phyloP scores from a whole-genome alignment of 1,284 basidiomycete genomes.

The Melampsora americana region DNA sequence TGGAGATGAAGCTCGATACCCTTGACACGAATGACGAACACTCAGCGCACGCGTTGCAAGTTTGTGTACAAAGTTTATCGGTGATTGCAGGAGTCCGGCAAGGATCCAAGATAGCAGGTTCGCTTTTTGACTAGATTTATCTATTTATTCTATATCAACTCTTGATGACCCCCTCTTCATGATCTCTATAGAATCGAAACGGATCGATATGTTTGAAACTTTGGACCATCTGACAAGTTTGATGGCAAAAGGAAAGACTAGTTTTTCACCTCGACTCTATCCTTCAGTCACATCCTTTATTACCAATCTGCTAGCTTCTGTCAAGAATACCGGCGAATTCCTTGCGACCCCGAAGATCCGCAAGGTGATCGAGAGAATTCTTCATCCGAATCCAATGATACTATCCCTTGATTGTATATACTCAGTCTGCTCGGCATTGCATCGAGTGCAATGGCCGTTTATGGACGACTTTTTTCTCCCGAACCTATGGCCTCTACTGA shows the following conservation, averaged over 20 bases:
- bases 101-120: constrained; percentile 36
- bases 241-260: not conserved
- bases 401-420: constrained; percentile 16
- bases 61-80: constrained; percentile 22
- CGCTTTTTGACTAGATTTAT: not conserved
- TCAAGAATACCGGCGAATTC: constrained; percentile 32
- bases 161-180: not conserved
- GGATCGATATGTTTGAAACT: constrained; percentile 12
- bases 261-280: not conserved
- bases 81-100: constrained; percentile 33
- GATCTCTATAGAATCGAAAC: not conserved
- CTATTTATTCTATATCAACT: too few species aligned
- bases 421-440: constrained; percentile 21
- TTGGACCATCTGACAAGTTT: constrained; percentile 7
- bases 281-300: constrained; percentile 11
- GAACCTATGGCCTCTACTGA: constrained; percentile 14
- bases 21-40: not conserved
- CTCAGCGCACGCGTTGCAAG: constrained; percentile 12
- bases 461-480: constrained; percentile 38
- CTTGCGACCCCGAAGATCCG: constrained; percentile 23
- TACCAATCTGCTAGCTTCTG: constrained; percentile 23
- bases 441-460: constrained; percentile 29
- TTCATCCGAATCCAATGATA: not conserved
- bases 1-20: not conserved
- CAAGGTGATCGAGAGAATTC: constrained; percentile 21